A percentile compares a stretch with the other conserved stretches of the same genome.
phyloP scores from a whole-genome alignment of 2,329 filamentous ascomycete species.

The Claviceps maximensis region DNA sequence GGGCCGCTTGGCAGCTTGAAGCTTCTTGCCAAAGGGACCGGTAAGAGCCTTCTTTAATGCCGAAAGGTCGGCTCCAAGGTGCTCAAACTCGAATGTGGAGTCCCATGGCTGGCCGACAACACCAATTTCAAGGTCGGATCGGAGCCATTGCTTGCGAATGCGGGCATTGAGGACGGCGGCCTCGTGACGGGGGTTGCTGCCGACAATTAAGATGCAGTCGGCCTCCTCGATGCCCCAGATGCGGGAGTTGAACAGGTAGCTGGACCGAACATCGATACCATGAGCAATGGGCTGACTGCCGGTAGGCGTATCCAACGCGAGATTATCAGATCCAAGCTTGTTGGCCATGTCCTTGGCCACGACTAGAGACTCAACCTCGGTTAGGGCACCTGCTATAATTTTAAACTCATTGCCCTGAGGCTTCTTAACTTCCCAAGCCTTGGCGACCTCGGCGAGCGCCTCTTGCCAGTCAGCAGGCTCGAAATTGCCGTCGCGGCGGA shows the following conservation, averaged over 20 bases:
- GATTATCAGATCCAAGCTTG: constrained; percentile 89
- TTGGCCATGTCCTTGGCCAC: constrained; percentile 97
- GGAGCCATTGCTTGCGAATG: constrained; percentile 95
- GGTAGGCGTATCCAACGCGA: constrained; percentile 79
- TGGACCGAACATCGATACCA: constrained; percentile 84
- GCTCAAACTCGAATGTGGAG: constrained; percentile 90
- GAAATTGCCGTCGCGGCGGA: constrained; percentile 82
- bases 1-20: constrained; percentile 73
- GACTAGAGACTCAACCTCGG: constrained; percentile 85
- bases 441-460: constrained; percentile 73
- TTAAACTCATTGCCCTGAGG: constrained; percentile 93
- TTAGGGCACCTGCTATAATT: constrained; percentile 78
- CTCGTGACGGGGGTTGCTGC: constrained; percentile 91
- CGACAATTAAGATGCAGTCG: constrained; percentile 81
- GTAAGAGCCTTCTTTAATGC: constrained; percentile 75
- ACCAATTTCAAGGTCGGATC: constrained; percentile 85
- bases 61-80: constrained; percentile 66
- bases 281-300: constrained; percentile 78
- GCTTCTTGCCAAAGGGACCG: constrained; percentile 85
- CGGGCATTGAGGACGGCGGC: constrained; percentile 90
- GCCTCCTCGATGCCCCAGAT: constrained; percentile 91
- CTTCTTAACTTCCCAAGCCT: constrained; percentile 64
- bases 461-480: constrained; percentile 92
- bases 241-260: constrained; percentile 93
- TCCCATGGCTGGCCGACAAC: constrained; percentile 84